These are phyloP conservation scores for Phaffia australis DNA, from an alignment of 768 basidiomycete species.

Conservation along the genomic window DNA sequence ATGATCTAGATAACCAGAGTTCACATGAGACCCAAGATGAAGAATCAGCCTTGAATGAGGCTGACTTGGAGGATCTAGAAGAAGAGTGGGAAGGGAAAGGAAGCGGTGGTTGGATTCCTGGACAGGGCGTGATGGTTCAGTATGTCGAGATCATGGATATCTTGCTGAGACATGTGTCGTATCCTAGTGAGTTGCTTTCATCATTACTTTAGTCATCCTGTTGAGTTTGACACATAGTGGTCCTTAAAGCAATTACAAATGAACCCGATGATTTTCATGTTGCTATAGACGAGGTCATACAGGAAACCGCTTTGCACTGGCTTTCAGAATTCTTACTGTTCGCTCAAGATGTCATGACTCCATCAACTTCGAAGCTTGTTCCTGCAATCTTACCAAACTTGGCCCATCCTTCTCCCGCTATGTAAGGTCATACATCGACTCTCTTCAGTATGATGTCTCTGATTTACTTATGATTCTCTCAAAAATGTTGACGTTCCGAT, in stretches of 20 bases:
- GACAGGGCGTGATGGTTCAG: constrained; percentile 84
- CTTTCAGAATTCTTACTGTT: constrained; percentile 79
- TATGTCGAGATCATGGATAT: constrained; percentile 89
- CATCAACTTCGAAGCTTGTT: constrained; percentile 85
- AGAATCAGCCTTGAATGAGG: constrained; percentile 26
- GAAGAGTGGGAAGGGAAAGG: constrained; percentile 38
- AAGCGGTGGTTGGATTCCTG: constrained; percentile 60
- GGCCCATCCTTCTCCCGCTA: constrained; percentile 46
- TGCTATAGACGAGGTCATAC: constrained; percentile 74
- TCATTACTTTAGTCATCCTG: not conserved
- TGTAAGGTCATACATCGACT: not conserved
- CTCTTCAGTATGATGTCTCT: constrained; percentile 45
- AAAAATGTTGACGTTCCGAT: not conserved
- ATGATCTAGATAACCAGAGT: constrained; percentile 26
- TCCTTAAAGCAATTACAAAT: not conserved
- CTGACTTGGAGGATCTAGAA: constrained; percentile 34
- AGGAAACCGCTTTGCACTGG: constrained; percentile 89
- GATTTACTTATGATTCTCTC: constrained; percentile 22
- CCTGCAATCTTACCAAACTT: constrained; percentile 88
- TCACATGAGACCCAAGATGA: not conserved
- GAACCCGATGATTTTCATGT: not conserved
- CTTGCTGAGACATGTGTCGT: constrained; percentile 69
- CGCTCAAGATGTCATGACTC: constrained; percentile 81
- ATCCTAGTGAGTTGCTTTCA: constrained; percentile 50
- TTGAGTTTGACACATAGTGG: not conserved